Percentiles rank a stretch among this genome's conserved stretches.
phyloP scores from a whole-genome alignment of 352 stramenopile genomes.

The Globisporangium barbulae region DNA sequence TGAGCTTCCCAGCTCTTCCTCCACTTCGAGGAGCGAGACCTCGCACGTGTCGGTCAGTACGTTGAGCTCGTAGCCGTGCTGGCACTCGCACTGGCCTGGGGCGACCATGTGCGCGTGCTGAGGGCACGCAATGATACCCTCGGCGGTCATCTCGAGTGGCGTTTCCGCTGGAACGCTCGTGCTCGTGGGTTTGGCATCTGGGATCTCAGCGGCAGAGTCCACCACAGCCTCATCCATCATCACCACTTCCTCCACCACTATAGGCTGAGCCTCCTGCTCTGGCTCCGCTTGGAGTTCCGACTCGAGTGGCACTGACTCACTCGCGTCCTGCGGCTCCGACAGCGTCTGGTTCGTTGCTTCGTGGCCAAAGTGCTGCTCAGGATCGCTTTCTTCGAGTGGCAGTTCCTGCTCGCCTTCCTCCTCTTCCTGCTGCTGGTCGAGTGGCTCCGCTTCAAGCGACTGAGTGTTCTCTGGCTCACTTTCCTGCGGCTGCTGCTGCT shows the following conservation, averaged over 20 bases:
- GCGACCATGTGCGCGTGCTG: slow-evolving; percentile 25
- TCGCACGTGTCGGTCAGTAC: slow-evolving; percentile 28
- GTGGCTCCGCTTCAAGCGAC: not conserved
- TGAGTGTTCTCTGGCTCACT: not conserved
- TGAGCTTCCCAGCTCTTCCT: not conserved
- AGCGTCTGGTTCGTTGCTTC: not conserved
- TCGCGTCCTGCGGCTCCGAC: not conserved
- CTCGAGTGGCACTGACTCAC: not conserved
- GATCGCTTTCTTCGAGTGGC: not conserved
- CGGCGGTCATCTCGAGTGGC: not conserved
- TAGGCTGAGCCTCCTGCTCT: not conserved
- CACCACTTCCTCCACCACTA: not conserved
- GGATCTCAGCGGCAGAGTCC: not conserved
- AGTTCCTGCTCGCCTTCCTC: not conserved
- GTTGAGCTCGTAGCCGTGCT: slow-evolving; percentile 35
- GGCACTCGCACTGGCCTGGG: slow-evolving; percentile 43
- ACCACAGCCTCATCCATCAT: too few species aligned
- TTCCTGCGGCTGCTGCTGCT: not conserved
- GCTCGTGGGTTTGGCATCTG: not conserved
- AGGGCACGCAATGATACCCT: slow-evolving; percentile 25
- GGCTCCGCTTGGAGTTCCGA: not conserved
- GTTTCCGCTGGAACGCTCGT: not conserved
- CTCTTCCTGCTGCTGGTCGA: not conserved
- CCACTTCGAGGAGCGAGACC: slow-evolving; percentile 10
- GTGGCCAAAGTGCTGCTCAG: not conserved